A percentile compares a stretch with the other conserved stretches of the same genome.
phyloP scores from a whole-genome alignment of 306 rosid species.

The Corylus avellana region DNA sequence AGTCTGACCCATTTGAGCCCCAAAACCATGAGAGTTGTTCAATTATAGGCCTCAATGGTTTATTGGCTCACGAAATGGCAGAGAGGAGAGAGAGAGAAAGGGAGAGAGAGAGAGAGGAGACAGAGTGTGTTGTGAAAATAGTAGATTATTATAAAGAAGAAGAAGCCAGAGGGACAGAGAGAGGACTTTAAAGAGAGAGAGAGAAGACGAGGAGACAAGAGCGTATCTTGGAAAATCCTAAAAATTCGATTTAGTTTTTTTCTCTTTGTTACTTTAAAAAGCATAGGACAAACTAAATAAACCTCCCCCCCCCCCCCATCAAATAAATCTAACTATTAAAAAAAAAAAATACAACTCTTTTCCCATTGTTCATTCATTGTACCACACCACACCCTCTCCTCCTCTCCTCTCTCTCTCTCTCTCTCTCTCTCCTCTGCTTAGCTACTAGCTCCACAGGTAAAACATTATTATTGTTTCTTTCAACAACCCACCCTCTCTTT shows the following conservation, averaged over 20 bases:
- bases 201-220: slow-evolving; percentile 53
- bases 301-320: background rate
- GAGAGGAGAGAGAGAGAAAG: background rate
- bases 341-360: background rate
- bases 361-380: slow-evolving; percentile 40
- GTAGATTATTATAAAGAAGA: slow-evolving; percentile 22
- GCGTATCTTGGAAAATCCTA: slow-evolving; percentile 77
- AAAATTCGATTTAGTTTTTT: slow-evolving; percentile 57
- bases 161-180: slow-evolving; percentile 19
- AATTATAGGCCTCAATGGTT: background rate
- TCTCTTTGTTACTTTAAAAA: slow-evolving; percentile 38
- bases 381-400: slow-evolving; percentile 34
- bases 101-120: slow-evolving; percentile 7
- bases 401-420: background rate
- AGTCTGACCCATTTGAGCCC: background rate
- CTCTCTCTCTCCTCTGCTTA: slow-evolving; percentile 25
- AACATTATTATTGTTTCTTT: slow-evolving; percentile 28
- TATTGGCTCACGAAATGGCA: background rate
- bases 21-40: too few species aligned
- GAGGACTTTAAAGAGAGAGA: slow-evolving; percentile 9
- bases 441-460: slow-evolving; percentile 37
- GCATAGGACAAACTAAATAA: slow-evolving; percentile 33
- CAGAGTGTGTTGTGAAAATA: slow-evolving; percentile 11
- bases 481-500: slow-evolving; percentile 19
- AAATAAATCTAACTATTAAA: slow-evolving; percentile 11